These are phyloP conservation scores for Aspergillus caelatus DNA, from an alignment of 2,329 filamentous ascomycete species.

Conservation along the genomic window DNA sequence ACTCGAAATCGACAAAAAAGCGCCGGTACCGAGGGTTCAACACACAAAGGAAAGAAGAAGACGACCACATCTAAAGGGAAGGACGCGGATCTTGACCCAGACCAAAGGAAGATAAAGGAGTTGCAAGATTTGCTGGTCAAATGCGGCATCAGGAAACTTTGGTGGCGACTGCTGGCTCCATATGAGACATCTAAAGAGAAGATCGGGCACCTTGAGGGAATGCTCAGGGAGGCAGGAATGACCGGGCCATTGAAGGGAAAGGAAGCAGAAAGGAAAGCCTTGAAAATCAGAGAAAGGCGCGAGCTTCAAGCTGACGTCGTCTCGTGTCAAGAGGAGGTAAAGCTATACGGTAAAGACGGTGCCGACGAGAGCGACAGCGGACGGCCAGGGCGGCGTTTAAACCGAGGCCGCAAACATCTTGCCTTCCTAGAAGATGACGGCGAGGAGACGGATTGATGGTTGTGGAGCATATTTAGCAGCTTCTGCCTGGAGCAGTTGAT, in stretches of 20 bases:
- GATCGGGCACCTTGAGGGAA: constrained; percentile 75
- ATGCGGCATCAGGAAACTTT: constrained; percentile 90
- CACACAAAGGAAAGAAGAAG: constrained; percentile 37
- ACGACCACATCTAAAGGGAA: constrained; percentile 41
- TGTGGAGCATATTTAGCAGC: background rate
- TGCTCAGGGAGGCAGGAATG: constrained; percentile 85
- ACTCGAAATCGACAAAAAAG: constrained; percentile 54
- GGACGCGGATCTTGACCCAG: constrained; percentile 57
- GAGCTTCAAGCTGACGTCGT: constrained; percentile 85
- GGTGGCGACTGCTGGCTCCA: constrained; percentile 79
- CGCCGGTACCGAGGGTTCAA: constrained; percentile 25
- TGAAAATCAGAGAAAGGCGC: constrained; percentile 81
- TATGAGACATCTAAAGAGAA: constrained; percentile 76
- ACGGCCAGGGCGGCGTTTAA: constrained; percentile 43
- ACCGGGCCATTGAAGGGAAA: constrained; percentile 60
- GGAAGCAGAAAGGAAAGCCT: constrained; percentile 81
- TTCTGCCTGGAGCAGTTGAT: constrained; percentile 15
- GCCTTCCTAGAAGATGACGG: constrained; percentile 70
- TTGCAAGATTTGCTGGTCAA: constrained; percentile 85
- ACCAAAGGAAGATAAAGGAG: constrained; percentile 81
- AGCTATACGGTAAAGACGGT: constrained; percentile 68
- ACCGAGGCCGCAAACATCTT: constrained; percentile 48
- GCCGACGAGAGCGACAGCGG: constrained; percentile 44
- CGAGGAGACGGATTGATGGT: constrained; percentile 58
- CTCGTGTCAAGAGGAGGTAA: constrained; percentile 78